These are phyloP conservation scores for Apiospora hydei DNA, from an alignment of 2,329 filamentous ascomycete genomes.

Conservation along the genomic window DNA sequence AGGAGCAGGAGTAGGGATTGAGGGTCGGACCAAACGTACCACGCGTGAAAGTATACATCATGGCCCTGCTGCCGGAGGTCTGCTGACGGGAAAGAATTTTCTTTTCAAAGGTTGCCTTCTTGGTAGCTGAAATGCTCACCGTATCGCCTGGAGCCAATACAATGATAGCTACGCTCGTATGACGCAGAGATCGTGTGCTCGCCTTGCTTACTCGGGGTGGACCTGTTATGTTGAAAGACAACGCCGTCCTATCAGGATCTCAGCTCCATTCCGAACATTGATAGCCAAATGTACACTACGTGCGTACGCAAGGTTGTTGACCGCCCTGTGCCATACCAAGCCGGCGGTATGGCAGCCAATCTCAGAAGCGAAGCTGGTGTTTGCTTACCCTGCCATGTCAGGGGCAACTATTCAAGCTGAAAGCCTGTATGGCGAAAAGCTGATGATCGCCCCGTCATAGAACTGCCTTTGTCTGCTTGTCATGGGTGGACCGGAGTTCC, in stretches of 20 bases:
- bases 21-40: neutral
- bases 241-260: neutral
- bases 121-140: neutral
- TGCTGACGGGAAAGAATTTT: neutral
- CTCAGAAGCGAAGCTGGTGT: neutral
- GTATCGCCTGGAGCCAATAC: neutral
- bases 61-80: neutral
- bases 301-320: neutral
- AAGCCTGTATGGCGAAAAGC: neutral
- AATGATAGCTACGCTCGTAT: neutral
- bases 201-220: neutral
- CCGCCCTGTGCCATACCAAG: neutral
- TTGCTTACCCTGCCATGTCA: neutral
- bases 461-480: neutral
- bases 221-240: neutral
- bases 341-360: neutral
- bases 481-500: neutral
- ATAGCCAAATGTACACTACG: neutral
- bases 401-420: neutral
- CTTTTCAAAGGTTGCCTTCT: neutral
- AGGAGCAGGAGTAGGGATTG: neutral
- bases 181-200: neutral
- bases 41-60: neutral
- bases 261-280: too few relatives aligned
- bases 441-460: neutral